Evolutionary conservation across 768 basidiomycete species (phyloP), one percentile per base, ranked within the genome.

Genomic region (Glaciozyma antarctica): DNA sequence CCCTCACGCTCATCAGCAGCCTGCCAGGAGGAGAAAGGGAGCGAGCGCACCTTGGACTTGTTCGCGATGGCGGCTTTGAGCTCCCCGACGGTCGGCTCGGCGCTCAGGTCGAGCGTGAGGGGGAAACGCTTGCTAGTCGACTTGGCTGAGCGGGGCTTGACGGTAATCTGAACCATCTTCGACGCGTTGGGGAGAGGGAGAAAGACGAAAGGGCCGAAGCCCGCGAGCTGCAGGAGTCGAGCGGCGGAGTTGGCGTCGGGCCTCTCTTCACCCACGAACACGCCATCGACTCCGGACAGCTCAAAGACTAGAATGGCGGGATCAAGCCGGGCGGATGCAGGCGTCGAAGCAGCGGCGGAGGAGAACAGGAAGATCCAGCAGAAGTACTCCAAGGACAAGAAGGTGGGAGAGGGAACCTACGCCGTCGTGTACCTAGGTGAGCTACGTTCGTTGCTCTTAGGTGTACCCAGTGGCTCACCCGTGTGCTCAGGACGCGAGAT

Each of bases 341-440:
- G 30, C 52, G 62, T 67, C 63, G 63, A 69, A 52, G 68, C 71
- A 15, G 71, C 71, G 22, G 62, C 65, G 44, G 66, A 38, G 13
- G 68, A 65, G 12, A 73, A 73, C 53, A 48, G 55, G 3, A 57
- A 65, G 28, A 66, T 70, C 52, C 55, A 60, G 52, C 49, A 24
- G 2, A 62, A 60, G 32, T 73, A 73, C 64, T 62, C 68, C 21
- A 80, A 80, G 73, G 78, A 79, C 56, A 73, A 76, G 62, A 79
- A 80, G 70, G 76, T 81, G 32, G 81, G 81, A 66, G 80, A 81
- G 68, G 95, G 95, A 77, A 88, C 93, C 19, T 99, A 63, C 57
- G 55, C 71, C 51, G 58, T 58, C 64, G 67, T 58, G 34, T 67
- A 65, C 60, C 64, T 59, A 24, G 73, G 73, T 44, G 51, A 51